These are phyloP conservation scores for Chlamydomonas eustigma DNA, from an alignment of 139 green algal genomes.

Conservation along the genomic window DNA sequence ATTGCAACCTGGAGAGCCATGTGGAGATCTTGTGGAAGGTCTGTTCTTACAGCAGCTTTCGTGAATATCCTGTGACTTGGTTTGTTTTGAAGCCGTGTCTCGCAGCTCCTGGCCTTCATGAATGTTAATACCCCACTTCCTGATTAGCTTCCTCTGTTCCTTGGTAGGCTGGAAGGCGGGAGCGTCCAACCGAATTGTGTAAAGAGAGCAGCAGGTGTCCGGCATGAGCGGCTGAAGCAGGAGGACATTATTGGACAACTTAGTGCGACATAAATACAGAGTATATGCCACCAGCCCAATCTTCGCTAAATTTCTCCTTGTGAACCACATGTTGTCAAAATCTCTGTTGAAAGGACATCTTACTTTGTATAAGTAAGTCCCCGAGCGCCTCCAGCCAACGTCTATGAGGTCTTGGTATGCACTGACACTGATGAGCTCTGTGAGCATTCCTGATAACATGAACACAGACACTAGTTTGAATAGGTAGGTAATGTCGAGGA, in stretches of 20 bases:
- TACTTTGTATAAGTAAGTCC: slow-evolving; percentile 47
- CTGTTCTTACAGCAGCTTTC: no score
- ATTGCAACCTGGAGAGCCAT: no score
- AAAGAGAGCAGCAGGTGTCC: slow-evolving; percentile 44
- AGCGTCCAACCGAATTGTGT: slow-evolving; percentile 52
- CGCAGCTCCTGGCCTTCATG: no score
- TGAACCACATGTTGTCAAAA: neutral
- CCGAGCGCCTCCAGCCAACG: slow-evolving; percentile 43
- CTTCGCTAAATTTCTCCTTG: neutral
- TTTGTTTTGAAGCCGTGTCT: no score
- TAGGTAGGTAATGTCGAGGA: neutral
- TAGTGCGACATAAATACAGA: no score
- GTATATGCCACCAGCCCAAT: no score
- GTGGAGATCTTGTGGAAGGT: no score
- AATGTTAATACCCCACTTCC: slow-evolving; percentile 31
- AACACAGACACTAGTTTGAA: neutral
- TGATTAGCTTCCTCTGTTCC: slow-evolving; percentile 31
- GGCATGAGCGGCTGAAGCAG: slow-evolving; percentile 34
- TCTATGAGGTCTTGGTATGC: slow-evolving; percentile 54
- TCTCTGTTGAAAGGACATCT: neutral
- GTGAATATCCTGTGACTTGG: no score
- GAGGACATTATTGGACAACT: no score
- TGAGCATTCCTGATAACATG: slow-evolving; percentile 32
- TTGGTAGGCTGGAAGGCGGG: slow-evolving; percentile 27
- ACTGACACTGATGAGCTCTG: slow-evolving; percentile 22